These are phyloP conservation scores for Asterophora parasitica DNA, from an alignment of 768 basidiomycete genomes.

Conservation along the genomic window DNA sequence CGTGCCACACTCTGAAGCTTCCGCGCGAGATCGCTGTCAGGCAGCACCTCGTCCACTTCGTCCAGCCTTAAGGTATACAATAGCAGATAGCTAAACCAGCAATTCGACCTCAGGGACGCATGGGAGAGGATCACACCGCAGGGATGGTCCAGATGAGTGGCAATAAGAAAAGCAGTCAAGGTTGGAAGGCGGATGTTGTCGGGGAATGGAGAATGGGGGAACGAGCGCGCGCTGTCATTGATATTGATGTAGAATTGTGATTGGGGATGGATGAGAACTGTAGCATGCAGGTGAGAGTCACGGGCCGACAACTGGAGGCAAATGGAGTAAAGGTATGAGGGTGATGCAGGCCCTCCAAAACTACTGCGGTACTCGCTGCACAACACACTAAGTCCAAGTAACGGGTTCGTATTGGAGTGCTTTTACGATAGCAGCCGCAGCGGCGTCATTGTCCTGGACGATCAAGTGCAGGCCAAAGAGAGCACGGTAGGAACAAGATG, in stretches of 20 bases:
- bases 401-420: too few species aligned
- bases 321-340: too few species aligned
- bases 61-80: constrained; percentile 7
- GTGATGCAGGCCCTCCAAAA: too few species aligned
- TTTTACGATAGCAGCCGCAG: too few species aligned
- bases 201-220: constrained; percentile 3
- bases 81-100: background rate
- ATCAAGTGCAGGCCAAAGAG: too few species aligned
- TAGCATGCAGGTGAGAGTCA: too few species aligned
- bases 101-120: background rate
- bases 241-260: constrained; percentile 12
- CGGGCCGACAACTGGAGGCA: too few species aligned
- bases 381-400: background rate
- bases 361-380: background rate
- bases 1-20: constrained; percentile 6
- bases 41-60: constrained; percentile 3
- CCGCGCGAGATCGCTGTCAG: constrained; percentile 6
- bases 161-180: background rate
- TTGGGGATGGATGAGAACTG: constrained; percentile 14
- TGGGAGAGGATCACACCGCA: background rate
- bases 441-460: too few species aligned
- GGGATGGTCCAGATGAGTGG: background rate
- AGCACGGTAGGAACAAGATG: constrained; percentile 17
- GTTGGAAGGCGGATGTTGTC: constrained; percentile 13
- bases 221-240: too few species aligned